Evolutionary conservation across 805 yeast genomes (phyloP), one percentile per base, ranked within the genome.

Genomic region (Saturnispora halmiae): DNA sequence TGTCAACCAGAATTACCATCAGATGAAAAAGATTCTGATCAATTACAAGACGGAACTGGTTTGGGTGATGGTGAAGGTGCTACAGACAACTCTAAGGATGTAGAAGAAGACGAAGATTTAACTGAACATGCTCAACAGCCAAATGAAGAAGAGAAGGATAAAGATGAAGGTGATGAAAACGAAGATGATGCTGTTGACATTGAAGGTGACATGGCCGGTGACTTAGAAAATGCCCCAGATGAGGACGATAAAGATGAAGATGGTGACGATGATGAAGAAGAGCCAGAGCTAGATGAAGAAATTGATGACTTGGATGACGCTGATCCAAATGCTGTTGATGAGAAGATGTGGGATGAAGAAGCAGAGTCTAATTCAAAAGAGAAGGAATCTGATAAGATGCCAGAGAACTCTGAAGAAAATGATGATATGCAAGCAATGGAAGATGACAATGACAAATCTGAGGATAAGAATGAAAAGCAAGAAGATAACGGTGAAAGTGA

Each of bases 261-360:
- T 1, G 64, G 10, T 22, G 26, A 60, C 4, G 68, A 65, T 2
- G 67, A 67, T 2, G 72, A 72, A 2, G 76, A 76, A 6, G 76
- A 79, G 5, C 80, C 82, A 34, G 94, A 84, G 2, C 54, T 84
- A 41, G 96, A 88, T 54, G 96, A 88, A 48, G 90, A 87, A 55
- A 71, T 87, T 31, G 96, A 90, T 48, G 84, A 88, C 53, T 63
- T 90, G 25, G 94, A 84, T 57, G 94, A 86, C 42, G 67, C 82
- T 47, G 97, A 88, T 67, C 95, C 95, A 2, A 85, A 87, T 61
- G 95, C 95, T 3, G 77, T 90, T 37, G 97, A 90, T 58, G 96
- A 90, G 50, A 90, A 86, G 63, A 86, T 86, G 95, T 90, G 97
- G 95, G 92, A 90, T 54, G 96, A 88, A 53, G 87, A 90, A 56